phyloP scores from a whole-genome alignment of 352 stramenopile genomes.

The Hyphochytrium catenoides region DNA sequence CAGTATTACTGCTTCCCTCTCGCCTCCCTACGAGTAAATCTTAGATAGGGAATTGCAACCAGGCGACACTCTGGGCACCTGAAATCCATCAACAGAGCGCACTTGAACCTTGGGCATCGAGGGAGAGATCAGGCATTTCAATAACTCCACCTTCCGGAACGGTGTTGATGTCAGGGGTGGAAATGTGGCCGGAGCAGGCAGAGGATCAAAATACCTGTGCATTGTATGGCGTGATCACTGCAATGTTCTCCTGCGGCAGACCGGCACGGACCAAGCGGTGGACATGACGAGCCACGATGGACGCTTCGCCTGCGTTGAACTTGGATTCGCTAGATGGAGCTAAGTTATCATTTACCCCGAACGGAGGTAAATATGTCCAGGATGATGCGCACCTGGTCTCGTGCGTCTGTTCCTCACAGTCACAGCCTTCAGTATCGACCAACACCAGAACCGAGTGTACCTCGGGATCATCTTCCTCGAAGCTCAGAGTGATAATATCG shows the following conservation, averaged over 20 bases:
- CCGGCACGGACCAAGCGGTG: conserved; percentile 46
- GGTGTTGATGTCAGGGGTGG: no score
- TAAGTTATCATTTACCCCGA: conserved; percentile 4
- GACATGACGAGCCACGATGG: conserved; percentile 55
- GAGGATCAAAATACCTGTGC: no score
- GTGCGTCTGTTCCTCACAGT: conserved; percentile 53
- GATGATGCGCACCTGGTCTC: not conserved
- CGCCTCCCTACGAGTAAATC: conserved; percentile 46
- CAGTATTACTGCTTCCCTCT: conserved; percentile 95
- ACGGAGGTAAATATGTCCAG: conserved; percentile 12
- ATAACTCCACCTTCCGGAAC: no score
- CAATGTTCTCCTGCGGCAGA: conserved; percentile 67
- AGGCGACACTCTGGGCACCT: no score
- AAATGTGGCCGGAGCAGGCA: no score
- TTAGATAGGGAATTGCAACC: no score
- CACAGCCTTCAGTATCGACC: conserved; percentile 80
- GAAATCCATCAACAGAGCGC: conserved; percentile 88
- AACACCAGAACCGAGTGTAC: conserved; percentile 50
- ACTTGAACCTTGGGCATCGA: conserved; percentile 47
- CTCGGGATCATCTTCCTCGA: conserved; percentile 26
- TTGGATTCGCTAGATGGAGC: conserved; percentile 16
- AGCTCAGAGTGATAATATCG: conserved; percentile 35
- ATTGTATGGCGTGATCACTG: conserved; percentile 96
- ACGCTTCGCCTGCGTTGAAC: conserved; percentile 45
- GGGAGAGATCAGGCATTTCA: conserved; percentile 58